These are phyloP conservation scores for Colletotrichum sp. DNA, from an alignment of 2,329 filamentous ascomycete species.

Conservation along the genomic window DNA sequence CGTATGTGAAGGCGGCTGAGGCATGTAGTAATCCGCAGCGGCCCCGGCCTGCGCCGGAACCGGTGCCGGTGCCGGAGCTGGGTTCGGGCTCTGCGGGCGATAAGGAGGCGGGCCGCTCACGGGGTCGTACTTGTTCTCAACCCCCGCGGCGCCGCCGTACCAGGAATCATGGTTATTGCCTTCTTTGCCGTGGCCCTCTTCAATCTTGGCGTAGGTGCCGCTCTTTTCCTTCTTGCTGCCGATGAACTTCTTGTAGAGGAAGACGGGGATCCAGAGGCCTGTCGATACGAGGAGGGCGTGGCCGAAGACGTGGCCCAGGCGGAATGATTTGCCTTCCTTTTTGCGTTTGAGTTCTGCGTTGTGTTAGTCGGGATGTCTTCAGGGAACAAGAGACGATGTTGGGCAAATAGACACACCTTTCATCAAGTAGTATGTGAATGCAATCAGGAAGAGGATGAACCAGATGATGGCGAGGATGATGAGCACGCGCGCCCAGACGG, in stretches of 20 bases:
- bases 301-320: slow-evolving; percentile 11
- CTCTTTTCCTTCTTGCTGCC: background rate
- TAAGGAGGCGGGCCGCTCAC: background rate
- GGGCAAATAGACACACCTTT: background rate
- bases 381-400: no score
- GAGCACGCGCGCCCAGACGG: slow-evolving; percentile 21
- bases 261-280: slow-evolving; percentile 26
- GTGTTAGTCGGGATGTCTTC: background rate
- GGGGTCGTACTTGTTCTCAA: slow-evolving; percentile 6
- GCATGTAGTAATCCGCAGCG: slow-evolving; percentile 15
- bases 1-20: slow-evolving; percentile 2
- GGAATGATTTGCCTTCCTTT: slow-evolving; percentile 19
- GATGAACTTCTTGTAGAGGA: slow-evolving; percentile 27
- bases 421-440: background rate
- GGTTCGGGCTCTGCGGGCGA: background rate
- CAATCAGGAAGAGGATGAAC: background rate
- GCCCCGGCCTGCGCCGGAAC: background rate
- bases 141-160: background rate
- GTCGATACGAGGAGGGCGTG: slow-evolving; percentile 15
- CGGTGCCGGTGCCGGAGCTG: background rate
- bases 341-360: slow-evolving; percentile 15
- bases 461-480: slow-evolving; percentile 19
- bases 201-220: slow-evolving; percentile 19
- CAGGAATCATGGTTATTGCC: background rate
- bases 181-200: slow-evolving; percentile 11